Base-by-base conservation (phyloP, 2,329 filamentous ascomycete species). In the Davidsoniella australis region DNA sequence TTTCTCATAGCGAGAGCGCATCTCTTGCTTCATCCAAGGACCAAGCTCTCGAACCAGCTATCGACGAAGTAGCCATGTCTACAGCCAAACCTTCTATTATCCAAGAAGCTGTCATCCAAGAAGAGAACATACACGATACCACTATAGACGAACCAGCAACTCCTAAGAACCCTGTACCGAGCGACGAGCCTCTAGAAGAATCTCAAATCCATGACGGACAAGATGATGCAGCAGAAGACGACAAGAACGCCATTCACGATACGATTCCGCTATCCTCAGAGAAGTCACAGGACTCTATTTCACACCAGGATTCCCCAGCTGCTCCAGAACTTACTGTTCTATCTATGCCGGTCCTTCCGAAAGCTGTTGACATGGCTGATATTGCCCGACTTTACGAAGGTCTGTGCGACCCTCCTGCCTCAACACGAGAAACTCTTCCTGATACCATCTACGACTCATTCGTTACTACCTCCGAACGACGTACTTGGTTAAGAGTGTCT, bases 401-500 rank as follows among this genome's bases (percentile, higher is more conserved):
- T 1, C 56, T 69, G 4, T 64, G 64, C 47, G 63, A 59, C 1
- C 54, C 52, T 9, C 57, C 55, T 1, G 51, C 55, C 14, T 20
- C 56, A 2, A 49, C 49, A 5, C 58, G 59, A 18, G 54, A 57
- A 1, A 58, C 65, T 0, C 57, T 75, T 0, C 61, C 72, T 0
- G 72, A 75, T 26, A 60, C 64, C 26, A 59, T 74, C 16, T 60
- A 60, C 26, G 73, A 79, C 57, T 72, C 65, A 24, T 78, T 78
- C 53, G 63, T 64, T 4, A 65, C 68, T 2, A 69, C 71, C 3
- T 70, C 71, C 2, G 70, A 81, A 59, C 74, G 78, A 45, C 79
- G 75, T 56, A 67, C 68, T 6, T 82, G 78, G 78, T 80, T 81
- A 55, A 73, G 76, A 17, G 61, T 81, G 16, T 79, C 78, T 6